Evolutionary conservation across 768 basidiomycete genomes (phyloP).

Genomic region (Chalciporus chontae): DNA sequence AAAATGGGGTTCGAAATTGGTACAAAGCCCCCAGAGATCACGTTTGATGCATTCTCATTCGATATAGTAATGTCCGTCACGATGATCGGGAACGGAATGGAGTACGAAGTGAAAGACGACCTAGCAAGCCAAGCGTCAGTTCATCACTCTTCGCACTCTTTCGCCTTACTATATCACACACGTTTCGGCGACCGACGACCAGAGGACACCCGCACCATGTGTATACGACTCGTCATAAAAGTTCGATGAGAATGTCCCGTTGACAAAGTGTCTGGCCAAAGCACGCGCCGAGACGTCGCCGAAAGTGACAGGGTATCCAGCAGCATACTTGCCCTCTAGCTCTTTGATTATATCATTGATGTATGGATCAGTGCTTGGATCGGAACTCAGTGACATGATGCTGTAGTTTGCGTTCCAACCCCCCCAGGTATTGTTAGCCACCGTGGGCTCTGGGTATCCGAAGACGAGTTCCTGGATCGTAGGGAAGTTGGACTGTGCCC

Average conservation of each 20-base stretch:
- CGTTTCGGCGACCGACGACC: slow-evolving; percentile 33
- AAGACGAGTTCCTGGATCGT: slow-evolving; percentile 37
- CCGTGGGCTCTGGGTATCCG: slow-evolving; percentile 22
- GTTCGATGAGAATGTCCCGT: slow-evolving; percentile 33
- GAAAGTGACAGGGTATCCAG: slow-evolving; percentile 31
- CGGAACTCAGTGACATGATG: slow-evolving; percentile 17
- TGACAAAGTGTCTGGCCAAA: slow-evolving; percentile 37
- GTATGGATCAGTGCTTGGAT: slow-evolving; percentile 16
- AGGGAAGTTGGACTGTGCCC: slow-evolving; percentile 40
- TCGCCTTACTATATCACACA: slow-evolving; percentile 1
- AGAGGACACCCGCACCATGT: slow-evolving; percentile 35
- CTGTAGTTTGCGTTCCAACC: slow-evolving; percentile 32
- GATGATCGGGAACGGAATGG: slow-evolving; percentile 41
- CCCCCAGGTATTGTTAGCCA: slow-evolving; percentile 23
- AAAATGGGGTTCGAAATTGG: slow-evolving; percentile 33
- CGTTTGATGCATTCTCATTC: slow-evolving; percentile 23
- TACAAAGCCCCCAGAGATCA: slow-evolving; percentile 17
- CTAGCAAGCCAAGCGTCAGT: slow-evolving; percentile 16
- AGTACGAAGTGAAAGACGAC: slow-evolving; percentile 29
- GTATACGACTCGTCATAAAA: slow-evolving; percentile 27
- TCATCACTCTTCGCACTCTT: neutral
- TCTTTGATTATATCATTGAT: slow-evolving; percentile 23
- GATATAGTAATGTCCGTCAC: slow-evolving; percentile 26
- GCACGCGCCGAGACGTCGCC: slow-evolving; percentile 26
- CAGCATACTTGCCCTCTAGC: slow-evolving; percentile 26